Evolutionary conservation across 2,329 filamentous ascomycete genomes (phyloP), one percentile per base, ranked within the genome.

Genomic region (Pseudocercospora pini-densiflorae): DNA sequence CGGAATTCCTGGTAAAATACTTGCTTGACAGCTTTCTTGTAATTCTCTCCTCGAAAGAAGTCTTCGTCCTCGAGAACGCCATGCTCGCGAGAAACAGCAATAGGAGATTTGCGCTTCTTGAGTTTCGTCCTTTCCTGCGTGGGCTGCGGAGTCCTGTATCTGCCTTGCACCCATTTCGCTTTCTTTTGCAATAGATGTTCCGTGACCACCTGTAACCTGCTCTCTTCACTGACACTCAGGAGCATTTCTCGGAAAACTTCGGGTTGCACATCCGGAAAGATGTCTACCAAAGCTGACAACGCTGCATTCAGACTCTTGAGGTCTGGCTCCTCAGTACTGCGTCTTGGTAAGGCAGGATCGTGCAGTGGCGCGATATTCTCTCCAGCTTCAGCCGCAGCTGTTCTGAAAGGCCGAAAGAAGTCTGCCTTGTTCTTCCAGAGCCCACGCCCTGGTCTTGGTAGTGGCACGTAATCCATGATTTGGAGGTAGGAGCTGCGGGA

Each of bases 231-330:
- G 75, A 94, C 90, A 74, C 84, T 90, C 45, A 85, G 81, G 58
- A 95, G 87, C 86, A 95, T 91, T 81, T 94, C 92, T 53, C 92
- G 87, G 75, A 95, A 92, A 19, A 94, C 92, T 71, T 94, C 91
- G 66, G 92, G 84, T 78, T 93, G 90, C n/a, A 94, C 84, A 78
- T 94, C 88, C 29, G 92, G 92, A 71, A 95, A 95, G 8, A 94
- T 85, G 57, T 87, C 87, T 23, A 88, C 87, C 51, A 95, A 85
- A 12, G 85, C 87, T 67, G 87, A 86, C 69, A 95, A 87, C 72
- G 88, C 86, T 59, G 83, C 82, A 80, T 94, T 94, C 58, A 94
- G 84, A 65, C 90, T 87, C 70, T 86, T 83, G 24, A 93, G 83
- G 72, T 92, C 86, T 45, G 87, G 85, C 66, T 89, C 87, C 12